Evolutionary conservation across 176 grass and related monocot genomes (phyloP).

Genomic region (Areca catechu): DNA sequence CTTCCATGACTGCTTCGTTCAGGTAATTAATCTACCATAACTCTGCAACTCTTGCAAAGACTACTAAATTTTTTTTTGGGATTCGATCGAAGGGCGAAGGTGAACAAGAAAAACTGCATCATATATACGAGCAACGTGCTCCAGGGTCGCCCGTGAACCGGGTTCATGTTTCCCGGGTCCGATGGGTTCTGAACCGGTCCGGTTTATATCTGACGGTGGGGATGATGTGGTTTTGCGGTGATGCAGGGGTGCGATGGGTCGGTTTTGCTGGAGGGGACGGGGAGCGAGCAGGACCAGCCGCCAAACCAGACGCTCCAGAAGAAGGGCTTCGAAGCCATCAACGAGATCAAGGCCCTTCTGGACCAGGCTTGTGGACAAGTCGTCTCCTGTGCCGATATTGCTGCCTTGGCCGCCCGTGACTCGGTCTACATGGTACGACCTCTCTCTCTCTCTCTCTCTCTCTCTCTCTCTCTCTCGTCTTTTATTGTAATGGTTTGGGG

Average conservation of each 20-base stretch:
- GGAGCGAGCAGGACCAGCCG: conserved; percentile 21
- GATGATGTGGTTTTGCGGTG: no score
- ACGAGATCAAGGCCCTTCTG: conserved; percentile 36
- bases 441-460: neutral
- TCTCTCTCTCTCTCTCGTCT: no score
- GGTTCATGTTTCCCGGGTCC: no score
- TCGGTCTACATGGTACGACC: conserved; percentile 29
- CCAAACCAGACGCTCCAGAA: conserved; percentile 49
- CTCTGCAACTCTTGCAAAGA: no score
- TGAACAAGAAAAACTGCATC: no score
- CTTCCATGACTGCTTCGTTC: conserved; percentile 89
- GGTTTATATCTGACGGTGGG: no score
- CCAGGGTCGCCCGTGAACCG: no score
- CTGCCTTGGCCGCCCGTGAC: conserved; percentile 44
- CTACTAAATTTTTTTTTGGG: no score
- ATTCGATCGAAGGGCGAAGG: no score
- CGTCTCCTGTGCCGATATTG: conserved; percentile 80
- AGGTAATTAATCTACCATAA: conserved; percentile 10
- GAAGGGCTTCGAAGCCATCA: conserved; percentile 58
- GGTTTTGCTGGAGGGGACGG: conserved; percentile 24
- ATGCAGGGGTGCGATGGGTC: conserved; percentile 69
- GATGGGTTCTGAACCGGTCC: no score
- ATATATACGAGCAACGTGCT: no score
- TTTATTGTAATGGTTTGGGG: no score
- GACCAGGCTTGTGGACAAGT: conserved; percentile 30